Evolutionary conservation across 2,329 filamentous ascomycete genomes (phyloP).

Genomic region (Salinomyces thailandicus): DNA sequence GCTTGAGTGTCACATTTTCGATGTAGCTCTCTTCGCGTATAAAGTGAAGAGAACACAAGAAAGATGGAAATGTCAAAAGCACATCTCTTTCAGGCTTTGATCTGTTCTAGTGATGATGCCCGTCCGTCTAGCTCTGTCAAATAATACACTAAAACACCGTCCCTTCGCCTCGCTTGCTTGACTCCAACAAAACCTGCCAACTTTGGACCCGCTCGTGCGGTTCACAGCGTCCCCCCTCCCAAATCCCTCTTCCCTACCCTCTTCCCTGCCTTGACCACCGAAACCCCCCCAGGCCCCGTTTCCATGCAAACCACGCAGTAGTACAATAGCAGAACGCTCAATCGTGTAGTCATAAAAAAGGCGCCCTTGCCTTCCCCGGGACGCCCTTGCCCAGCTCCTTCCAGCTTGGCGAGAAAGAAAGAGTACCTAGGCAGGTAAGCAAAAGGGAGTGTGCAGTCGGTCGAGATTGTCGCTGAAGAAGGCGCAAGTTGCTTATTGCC

Average conservation of each 20-base stretch:
- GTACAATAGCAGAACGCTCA: background rate
- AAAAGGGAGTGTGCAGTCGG: too few species aligned
- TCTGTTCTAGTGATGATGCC: too few species aligned
- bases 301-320: background rate
- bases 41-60: background rate
- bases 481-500: background rate
- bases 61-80: background rate
- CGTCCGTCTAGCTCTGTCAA: too few species aligned
- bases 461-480: too few species aligned
- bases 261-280: too few species aligned
- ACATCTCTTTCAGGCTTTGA: background rate
- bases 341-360: background rate
- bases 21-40: too few species aligned
- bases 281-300: background rate
- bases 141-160: background rate
- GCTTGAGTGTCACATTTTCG: too few species aligned
- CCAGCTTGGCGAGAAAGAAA: background rate
- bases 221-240: background rate
- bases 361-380: background rate
- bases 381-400: background rate
- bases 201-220: background rate
- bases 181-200: background rate
- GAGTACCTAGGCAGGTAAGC: background rate
- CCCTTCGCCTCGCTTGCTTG: background rate
- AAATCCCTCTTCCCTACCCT: too few species aligned